phyloP scores from a whole-genome alignment of 768 basidiomycete species.

The Pisolithus microcarpus region DNA sequence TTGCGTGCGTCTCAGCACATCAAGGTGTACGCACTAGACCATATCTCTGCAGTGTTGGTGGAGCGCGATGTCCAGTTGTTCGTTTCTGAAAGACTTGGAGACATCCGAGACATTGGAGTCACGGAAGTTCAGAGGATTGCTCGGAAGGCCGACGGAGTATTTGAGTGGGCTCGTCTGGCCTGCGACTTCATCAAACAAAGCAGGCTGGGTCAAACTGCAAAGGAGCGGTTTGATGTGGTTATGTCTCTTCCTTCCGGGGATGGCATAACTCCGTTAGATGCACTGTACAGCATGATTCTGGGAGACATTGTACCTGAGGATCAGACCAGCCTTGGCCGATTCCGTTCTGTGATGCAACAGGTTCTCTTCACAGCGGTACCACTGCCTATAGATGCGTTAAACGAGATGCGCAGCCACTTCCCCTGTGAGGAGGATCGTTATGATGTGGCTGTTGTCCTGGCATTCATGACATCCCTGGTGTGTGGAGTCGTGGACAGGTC shows the following conservation, averaged over 20 bases:
- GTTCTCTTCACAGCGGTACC: constrained; percentile 5
- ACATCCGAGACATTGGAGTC: neutral
- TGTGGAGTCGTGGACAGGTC: neutral
- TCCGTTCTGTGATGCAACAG: neutral
- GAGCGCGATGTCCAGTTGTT: neutral
- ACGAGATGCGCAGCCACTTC: neutral
- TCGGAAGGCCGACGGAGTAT: neutral
- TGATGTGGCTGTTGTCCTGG: neutral
- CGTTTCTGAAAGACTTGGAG: neutral
- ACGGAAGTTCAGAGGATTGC: neutral
- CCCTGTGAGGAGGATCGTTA: neutral
- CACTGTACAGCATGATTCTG: neutral
- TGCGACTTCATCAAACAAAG: neutral
- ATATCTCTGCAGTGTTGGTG: neutral
- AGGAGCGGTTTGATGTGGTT: neutral
- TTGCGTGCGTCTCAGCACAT: neutral
- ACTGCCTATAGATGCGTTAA: neutral
- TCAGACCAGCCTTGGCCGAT: neutral
- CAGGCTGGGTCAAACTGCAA: neutral
- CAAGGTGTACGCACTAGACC: neutral
- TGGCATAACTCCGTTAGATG: neutral
- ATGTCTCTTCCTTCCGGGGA: neutral
- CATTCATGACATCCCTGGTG: constrained; percentile 3
- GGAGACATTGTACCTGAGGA: neutral
- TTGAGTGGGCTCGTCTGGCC: constrained; percentile 4